Evolutionary conservation across 805 yeast genomes (phyloP), one percentile per base, ranked within the genome.

Genomic region (Torulaspora franciscae): DNA sequence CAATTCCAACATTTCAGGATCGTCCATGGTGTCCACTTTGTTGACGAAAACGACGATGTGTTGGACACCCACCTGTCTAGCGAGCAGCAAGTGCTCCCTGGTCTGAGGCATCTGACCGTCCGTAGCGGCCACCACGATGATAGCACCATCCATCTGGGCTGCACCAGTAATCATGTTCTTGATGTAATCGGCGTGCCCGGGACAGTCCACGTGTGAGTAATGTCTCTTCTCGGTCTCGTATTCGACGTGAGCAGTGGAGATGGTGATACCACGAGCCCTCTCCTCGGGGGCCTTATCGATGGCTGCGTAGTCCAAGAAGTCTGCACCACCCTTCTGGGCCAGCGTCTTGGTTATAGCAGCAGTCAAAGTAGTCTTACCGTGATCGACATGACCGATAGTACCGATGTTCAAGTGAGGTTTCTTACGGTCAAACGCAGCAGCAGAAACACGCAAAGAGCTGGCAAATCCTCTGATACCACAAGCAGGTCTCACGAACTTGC

Each of bases 61-160:
- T 75, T 91, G 95, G 57, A 93, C 96, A 80, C 99, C 99, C 68
- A 93, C 98, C 77, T 93, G 99, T 78, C 98, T 88, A 54, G 99
- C 99, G 65, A 93, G 82, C 71, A 93, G 75, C 75, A 93, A 78
- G 75, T 93, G 99, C 76, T 93, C 99, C 77, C 98, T 87, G 59
- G 99, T 93, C 77, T 93, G 99, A 66, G 97, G 98, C 98, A 91
- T 93, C 75, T 89, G 96, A 65, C 99, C 99, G 66, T 93, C 99
- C 47, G 96, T 77, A 53, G 99, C 99, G 64, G 98, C 99, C 70
- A 93, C 98, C 51, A 91, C 98, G 74, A 91, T 91, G 61, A 91
- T 90, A 57, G 97, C 98, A 77, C 98, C 97, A 71, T 91, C 98
- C 97, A 90, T 90, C 71, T 91, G 96, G 62, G 98, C 96, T 62